A percentile compares a stretch with the other conserved stretches of the same genome.
These are phyloP conservation scores for Herpotrichia juniperi DNA, from an alignment of 2,329 filamentous ascomycete species.

Conservation along the genomic window DNA sequence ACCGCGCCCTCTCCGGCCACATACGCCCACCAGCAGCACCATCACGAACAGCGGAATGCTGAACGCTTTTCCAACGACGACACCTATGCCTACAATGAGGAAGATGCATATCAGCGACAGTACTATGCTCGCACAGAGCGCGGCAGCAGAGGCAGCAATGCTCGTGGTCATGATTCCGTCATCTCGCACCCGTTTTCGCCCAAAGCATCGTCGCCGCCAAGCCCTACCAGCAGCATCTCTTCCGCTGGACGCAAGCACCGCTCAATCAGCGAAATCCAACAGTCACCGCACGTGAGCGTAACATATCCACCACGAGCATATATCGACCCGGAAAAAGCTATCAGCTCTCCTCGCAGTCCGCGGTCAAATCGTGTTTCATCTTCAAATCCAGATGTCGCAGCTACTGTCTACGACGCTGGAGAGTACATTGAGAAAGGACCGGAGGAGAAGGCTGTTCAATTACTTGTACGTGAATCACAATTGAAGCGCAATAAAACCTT, in stretches of 20 bases:
- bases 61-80: slow-evolving; percentile 16
- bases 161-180: slow-evolving; percentile 43
- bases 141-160: slow-evolving; percentile 29
- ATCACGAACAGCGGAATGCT: slow-evolving; percentile 12
- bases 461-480: slow-evolving; percentile 43
- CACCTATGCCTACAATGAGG: slow-evolving; percentile 31
- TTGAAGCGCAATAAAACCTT: neutral
- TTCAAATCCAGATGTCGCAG: slow-evolving; percentile 26
- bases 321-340: slow-evolving; percentile 43
- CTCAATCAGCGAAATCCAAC: slow-evolving; percentile 22
- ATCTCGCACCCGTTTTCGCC: slow-evolving; percentile 46
- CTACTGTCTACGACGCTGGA: slow-evolving; percentile 39
- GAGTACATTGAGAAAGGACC: slow-evolving; percentile 47
- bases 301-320: slow-evolving; percentile 33
- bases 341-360: slow-evolving; percentile 22
- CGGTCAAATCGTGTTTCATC: slow-evolving; percentile 24
- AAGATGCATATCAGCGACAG: slow-evolving; percentile 25
- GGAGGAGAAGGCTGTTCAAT: slow-evolving; percentile 52
- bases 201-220: slow-evolving; percentile 39
- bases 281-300: slow-evolving; percentile 12
- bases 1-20: slow-evolving; percentile 33
- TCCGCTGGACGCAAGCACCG: slow-evolving; percentile 24
- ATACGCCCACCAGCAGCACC: slow-evolving; percentile 15
- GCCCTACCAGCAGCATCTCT: slow-evolving; percentile 41
- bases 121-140: slow-evolving; percentile 21